Evolutionary conservation across 371 early-diverging fungal genomes (phyloP), one percentile per base, ranked within the genome.

Genomic region (Mortierella sp.): DNA sequence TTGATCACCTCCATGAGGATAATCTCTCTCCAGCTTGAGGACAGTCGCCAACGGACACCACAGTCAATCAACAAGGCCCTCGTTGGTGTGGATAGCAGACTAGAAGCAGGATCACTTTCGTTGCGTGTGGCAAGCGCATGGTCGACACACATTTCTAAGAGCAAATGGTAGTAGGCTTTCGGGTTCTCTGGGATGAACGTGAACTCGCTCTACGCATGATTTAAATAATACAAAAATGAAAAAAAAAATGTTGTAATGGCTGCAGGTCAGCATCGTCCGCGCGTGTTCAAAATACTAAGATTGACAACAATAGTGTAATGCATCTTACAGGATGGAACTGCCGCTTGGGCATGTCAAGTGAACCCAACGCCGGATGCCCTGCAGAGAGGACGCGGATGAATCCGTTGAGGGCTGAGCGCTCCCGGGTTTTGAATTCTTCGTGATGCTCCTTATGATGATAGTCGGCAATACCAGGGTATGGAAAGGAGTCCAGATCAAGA

Each of bases 41-140:
- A 86, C 41, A 92, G 52, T 50, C 92, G 83, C 92, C 92, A 92
- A 0, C 88, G 86, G 31, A 86, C 85, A 53, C 86, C 86, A 57
- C 89, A 87, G 56, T 91, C 91, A 49, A 87, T 86, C 31, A 92
- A 76, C 14, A 92, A 62, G 19, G 88, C 87, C 46, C 84, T 89
- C 2, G 90, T 87, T 17, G 82, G 73, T 15, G 79, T 78, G 5
- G 92, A 88, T 24, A 91, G 78, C 0, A 88, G 78, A 43, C 79
- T 82, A 21, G 80, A 62, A 17, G 81, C 84, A 11, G 84, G 75
- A 41, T 88, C 88, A 6, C 78, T 60, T 39, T 85, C 85, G 7
- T 80, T 73, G 7, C 79, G 65, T 15, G 82, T 71, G n/a, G 80
- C 78, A 6, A 80, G 70, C 43, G 86, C 86, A 48, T 83, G 78